Evolutionary conservation across 1,284 basidiomycete species (phyloP), one percentile per base, ranked within the genome.

Genomic region (Acaromyces ingoldii): DNA sequence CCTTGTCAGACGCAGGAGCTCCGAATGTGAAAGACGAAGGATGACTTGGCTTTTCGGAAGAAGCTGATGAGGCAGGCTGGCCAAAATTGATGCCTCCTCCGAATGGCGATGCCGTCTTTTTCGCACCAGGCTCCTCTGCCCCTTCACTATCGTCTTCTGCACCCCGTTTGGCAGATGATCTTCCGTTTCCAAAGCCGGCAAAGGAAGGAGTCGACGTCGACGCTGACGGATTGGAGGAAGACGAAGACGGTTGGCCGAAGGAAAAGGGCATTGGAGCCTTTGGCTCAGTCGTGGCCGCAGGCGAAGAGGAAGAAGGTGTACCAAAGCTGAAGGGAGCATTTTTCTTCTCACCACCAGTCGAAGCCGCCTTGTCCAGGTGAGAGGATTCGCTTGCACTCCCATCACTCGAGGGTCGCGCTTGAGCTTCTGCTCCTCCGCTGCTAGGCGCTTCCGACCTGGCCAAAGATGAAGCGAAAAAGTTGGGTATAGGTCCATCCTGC

Each of bases 401-500:
- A 7, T 22, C 36, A 7, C 17, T 17, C 7, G 36, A 37, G 25
- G 29, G n/a, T 29, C 25, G 30, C 10, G 25, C 10, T 15, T 25
- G 22, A 4, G 17, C 21, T 38, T 49, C 45, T 25, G 28, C 42
- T 7, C 38, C 37, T 25, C 26, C 31, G 15, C 33, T 44, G 24
- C 17, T 34, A 22, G 51, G 31, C 6, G 47, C 13, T 15, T 37
- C 17, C 1, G 48, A 5, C 0, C 53, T 22, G 11, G 43, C 21
- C 15, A 51, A 37, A 6, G 62, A 42, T 3, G 56, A 46, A 21
- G 59, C 55, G 24, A 65, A 62, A 52, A 65, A 72, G 57, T 70
- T 64, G 34, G 69, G 69, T 13, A 66, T 55, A 0, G 69, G 67
- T 4, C 67, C 67, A 42, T 63, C 60, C 37, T 71, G 69, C 53